phyloP scores from a whole-genome alignment of 805 yeast genomes.

The Metschnikowia kofuensis region DNA sequence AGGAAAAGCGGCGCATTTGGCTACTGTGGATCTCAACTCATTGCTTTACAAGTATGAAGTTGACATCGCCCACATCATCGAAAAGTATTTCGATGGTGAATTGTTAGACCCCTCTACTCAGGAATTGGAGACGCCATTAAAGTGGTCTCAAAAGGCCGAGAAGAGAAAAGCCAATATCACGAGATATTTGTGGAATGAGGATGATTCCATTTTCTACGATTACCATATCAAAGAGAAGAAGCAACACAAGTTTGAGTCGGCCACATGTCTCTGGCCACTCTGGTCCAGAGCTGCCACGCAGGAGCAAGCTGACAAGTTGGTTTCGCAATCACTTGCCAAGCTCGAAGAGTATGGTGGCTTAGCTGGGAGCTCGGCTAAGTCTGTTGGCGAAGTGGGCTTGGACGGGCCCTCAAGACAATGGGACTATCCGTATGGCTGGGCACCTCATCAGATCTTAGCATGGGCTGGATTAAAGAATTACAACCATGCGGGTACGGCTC shows the following conservation, averaged over 20 bases:
- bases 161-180: constrained; percentile 54
- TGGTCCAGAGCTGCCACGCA: constrained; percentile 72
- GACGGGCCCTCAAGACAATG: constrained; percentile 89
- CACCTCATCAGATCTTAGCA: constrained; percentile 93
- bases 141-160: constrained; percentile 64
- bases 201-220: constrained; percentile 76
- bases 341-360: constrained; percentile 89
- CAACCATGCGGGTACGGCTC: constrained; percentile 61
- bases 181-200: constrained; percentile 80
- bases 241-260: constrained; percentile 73
- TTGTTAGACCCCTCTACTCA: constrained; percentile 25
- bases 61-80: constrained; percentile 71
- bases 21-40: constrained; percentile 86
- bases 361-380: constrained; percentile 74
- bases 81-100: constrained; percentile 51
- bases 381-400: constrained; percentile 68
- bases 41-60: constrained; percentile 84
- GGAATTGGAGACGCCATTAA: constrained; percentile 43
- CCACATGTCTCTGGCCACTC: constrained; percentile 88
- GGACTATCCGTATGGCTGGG: constrained; percentile 99
- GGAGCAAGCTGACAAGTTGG: constrained; percentile 66
- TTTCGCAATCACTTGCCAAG: constrained; percentile 54
- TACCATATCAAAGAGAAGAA: constrained; percentile 60
- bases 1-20: constrained; percentile 83
- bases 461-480: constrained; percentile 84